A percentile compares a stretch with the other conserved stretches of the same genome.
Evolutionary conservation across 108 stramenopile genomes (phyloP).

Genomic region (Nitzschia palea): DNA sequence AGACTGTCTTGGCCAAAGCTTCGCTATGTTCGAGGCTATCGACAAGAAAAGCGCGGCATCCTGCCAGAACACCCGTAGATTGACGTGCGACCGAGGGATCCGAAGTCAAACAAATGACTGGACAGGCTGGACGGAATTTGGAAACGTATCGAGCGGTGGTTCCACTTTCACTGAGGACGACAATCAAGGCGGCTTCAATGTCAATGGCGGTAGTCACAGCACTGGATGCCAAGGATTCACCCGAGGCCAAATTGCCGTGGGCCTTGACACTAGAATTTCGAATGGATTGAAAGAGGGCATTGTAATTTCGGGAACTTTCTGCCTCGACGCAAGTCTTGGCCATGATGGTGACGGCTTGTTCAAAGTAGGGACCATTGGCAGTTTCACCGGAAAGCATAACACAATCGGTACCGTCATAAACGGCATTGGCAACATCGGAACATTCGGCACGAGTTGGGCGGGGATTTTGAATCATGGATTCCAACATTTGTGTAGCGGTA

Average conservation of each 20-base stretch:
- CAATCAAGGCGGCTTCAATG: constrained; percentile 77
- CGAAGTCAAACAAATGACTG: constrained; percentile 83
- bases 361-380: constrained; percentile 90
- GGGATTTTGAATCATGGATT: constrained; percentile 92
- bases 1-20: constrained; percentile 58
- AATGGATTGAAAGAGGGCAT: constrained; percentile 71
- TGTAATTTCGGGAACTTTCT: constrained; percentile 70
- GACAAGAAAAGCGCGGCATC: constrained; percentile 59
- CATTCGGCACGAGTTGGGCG: constrained; percentile 95
- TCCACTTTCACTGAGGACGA: constrained; percentile 92
- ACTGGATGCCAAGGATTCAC: constrained; percentile 88
- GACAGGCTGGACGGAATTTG: constrained; percentile 91
- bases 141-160: constrained; percentile 88
- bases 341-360: constrained; percentile 91
- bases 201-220: constrained; percentile 95
- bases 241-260: constrained; percentile 54
- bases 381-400: constrained; percentile 98
- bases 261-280: constrained; percentile 64
- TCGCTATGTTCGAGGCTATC: constrained; percentile 67
- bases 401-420: constrained; percentile 90
- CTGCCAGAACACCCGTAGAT: constrained; percentile 59
- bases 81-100: constrained; percentile 78
- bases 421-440: constrained; percentile 94
- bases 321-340: constrained; percentile 87
- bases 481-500: constrained; percentile 95